Percentiles rank a stretch among this genome's conserved stretches.
Conservation (phyloP, 2,329 filamentous ascomycete species). For the Exophiala xenobiotica region DNA sequence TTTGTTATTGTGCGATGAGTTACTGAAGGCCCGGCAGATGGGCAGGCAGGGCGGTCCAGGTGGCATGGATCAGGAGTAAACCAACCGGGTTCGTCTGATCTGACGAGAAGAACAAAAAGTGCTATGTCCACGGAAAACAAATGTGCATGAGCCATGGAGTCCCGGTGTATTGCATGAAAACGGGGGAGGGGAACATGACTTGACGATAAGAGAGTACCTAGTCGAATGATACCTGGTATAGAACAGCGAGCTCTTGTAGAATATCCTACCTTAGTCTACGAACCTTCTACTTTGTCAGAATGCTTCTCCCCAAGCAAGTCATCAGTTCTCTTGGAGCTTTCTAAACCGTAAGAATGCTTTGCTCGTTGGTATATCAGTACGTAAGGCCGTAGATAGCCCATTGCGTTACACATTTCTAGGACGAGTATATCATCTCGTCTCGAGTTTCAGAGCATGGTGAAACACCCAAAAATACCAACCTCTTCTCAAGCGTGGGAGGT, state of each 20-base stretch:
- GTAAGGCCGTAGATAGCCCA: too few species aligned
- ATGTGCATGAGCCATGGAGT: conserved; percentile 15
- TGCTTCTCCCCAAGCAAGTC: too few species aligned
- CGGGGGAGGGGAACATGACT: not conserved
- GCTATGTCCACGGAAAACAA: too few species aligned
- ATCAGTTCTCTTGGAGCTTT: too few species aligned
- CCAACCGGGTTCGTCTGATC: conserved; percentile 32
- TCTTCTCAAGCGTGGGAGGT: too few species aligned
- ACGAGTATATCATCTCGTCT: too few species aligned
- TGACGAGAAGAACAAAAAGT: conserved; percentile 12
- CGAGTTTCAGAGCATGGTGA: too few species aligned
- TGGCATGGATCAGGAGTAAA: conserved; percentile 23
- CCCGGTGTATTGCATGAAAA: not conserved
- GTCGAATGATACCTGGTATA: not conserved
- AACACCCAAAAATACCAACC: too few species aligned
- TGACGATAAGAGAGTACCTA: not conserved
- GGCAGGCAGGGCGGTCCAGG: conserved; percentile 47
- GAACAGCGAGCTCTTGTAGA: not conserved
- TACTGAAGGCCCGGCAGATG: conserved; percentile 98
- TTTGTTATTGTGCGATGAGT: conserved; percentile 89
- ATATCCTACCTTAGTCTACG: not conserved
- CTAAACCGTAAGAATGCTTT: too few species aligned
- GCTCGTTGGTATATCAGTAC: too few species aligned
- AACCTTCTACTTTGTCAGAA: not conserved
- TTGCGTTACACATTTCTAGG: too few species aligned